These are phyloP conservation scores for Beauveria rudraprayagi DNA, from an alignment of 2,329 filamentous ascomycete genomes.

Conservation along the genomic window DNA sequence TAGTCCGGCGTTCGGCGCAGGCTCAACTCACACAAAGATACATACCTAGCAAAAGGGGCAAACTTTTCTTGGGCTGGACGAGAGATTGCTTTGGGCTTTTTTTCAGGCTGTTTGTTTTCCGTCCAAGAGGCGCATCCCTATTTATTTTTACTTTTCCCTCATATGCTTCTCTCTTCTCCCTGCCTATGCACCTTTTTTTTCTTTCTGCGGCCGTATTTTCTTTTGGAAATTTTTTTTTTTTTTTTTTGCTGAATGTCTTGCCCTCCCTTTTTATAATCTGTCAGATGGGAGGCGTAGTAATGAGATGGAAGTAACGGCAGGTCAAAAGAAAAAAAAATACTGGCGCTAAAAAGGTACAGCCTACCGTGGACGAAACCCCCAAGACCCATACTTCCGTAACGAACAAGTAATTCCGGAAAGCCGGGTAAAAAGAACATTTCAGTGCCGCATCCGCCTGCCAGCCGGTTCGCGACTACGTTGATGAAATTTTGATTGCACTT, in stretches of 20 bases:
- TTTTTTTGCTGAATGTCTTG: neutral
- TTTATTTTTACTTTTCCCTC: neutral
- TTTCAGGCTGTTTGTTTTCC: neutral
- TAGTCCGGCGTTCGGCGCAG: neutral
- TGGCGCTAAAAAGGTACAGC: neutral
- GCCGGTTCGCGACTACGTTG: neutral
- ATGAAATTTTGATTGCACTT: neutral
- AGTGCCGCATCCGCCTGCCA: neutral
- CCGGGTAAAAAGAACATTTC: neutral
- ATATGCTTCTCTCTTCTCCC: too few relatives aligned
- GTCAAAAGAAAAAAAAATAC: neutral
- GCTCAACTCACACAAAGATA: neutral
- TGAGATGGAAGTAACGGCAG: neutral
- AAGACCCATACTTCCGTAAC: neutral
- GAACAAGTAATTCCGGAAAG: neutral
- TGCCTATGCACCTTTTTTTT: neutral
- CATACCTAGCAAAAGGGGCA: neutral
- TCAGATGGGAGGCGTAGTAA: neutral
- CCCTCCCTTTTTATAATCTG: neutral
- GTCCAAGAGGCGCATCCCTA: neutral
- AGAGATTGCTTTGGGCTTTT: neutral
- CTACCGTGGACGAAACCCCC: too few relatives aligned
- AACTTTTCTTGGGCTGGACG: neutral
- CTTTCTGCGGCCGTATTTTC: neutral
- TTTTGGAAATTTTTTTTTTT: neutral